phyloP scores from a whole-genome alignment of 225 moss, liverwort and hornwort species.

The Asterella californica region DNA sequence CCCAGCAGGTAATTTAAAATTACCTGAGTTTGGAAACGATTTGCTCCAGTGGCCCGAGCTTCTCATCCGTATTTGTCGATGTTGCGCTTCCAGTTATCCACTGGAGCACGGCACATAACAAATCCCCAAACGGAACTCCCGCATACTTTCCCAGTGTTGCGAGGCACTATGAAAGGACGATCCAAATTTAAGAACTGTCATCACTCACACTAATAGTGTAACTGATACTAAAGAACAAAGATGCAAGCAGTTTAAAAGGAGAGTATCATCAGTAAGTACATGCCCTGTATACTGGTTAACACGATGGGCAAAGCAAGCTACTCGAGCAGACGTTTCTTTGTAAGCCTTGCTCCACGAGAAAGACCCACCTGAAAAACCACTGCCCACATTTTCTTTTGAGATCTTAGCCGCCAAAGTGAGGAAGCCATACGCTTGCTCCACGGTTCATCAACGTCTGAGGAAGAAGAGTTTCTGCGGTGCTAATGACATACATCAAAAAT shows the following conservation, averaged over 20 bases:
- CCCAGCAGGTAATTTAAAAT: background rate
- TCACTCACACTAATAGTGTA: background rate
- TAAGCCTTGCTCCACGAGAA: background rate
- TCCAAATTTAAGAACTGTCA: background rate
- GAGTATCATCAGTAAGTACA: background rate
- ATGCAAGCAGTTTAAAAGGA: background rate
- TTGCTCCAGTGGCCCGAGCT: constrained; percentile 12
- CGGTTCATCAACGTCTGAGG: constrained; percentile 1
- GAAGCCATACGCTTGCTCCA: constrained; percentile 57
- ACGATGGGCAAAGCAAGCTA: background rate
- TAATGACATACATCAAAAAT: background rate
- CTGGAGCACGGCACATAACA: constrained; percentile 56
- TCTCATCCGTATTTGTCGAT: background rate
- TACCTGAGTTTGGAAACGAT: constrained; percentile 41
- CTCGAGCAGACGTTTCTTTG: background rate
- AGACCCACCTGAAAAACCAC: constrained; percentile 60
- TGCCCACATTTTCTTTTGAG: constrained; percentile 72
- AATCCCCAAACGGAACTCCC: constrained; percentile 55
- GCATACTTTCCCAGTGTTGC: constrained; percentile 62
- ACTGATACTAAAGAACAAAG: background rate
- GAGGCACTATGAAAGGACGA: constrained; percentile 48
- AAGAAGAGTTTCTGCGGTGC: background rate
- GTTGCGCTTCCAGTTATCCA: background rate
- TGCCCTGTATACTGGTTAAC: background rate
- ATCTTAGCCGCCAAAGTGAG: constrained; percentile 61